phyloP scores from a whole-genome alignment of 495 filamentous ascomycete genomes.

The Mycothermus thermophilus region DNA sequence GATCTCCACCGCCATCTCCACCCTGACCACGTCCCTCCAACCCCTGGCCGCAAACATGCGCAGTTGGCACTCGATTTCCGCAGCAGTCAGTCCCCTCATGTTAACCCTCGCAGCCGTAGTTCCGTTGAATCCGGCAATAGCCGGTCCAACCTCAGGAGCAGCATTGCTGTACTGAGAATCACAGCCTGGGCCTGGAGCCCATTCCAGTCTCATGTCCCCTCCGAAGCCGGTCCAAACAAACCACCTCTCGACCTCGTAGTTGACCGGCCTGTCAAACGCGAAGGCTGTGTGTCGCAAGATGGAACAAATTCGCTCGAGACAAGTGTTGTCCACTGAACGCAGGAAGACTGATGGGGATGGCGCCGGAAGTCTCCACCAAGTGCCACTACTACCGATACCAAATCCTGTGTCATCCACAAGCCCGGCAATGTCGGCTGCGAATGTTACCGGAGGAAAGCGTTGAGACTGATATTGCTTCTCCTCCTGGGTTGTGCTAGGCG shows the following conservation, averaged over 20 bases:
- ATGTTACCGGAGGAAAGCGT: background rate
- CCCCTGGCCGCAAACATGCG: constrained; percentile 1
- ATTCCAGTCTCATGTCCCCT: background rate
- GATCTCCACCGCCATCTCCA: constrained; percentile 7
- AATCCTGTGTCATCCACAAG: no score
- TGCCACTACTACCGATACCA: no score
- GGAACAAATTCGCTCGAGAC: constrained; percentile 2
- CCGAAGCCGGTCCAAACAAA: constrained; percentile 3
- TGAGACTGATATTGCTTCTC: background rate
- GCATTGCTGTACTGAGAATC: no score
- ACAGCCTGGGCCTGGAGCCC: background rate
- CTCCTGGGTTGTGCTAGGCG: no score
- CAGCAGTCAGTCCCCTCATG: constrained; percentile 1
- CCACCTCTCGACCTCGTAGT: constrained; percentile 3
- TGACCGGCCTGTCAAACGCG: background rate
- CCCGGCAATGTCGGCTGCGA: background rate
- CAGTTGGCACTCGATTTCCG: constrained; percentile 1
- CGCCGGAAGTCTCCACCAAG: no score
- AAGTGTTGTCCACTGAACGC: background rate
- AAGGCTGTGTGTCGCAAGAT: background rate
- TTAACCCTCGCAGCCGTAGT: no score
- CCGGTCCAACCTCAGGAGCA: no score
- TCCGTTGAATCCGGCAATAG: no score
- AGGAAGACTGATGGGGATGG: constrained; percentile 4
- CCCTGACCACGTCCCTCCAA: constrained; percentile 1